Percentiles rank a stretch among this genome's conserved stretches.
phyloP scores from a whole-genome alignment of 345 rosid species.

The Fremontodendron californicum region DNA sequence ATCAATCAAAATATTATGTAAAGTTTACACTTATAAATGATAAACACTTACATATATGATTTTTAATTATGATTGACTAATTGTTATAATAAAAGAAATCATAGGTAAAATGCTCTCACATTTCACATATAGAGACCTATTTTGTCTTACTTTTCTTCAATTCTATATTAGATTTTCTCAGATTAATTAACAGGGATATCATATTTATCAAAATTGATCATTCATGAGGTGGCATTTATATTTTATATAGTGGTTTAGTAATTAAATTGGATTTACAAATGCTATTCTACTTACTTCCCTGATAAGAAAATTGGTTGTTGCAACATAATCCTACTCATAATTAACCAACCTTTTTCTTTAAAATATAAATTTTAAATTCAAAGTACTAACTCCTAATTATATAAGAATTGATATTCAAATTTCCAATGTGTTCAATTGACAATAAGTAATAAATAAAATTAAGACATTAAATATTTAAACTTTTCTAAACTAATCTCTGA shows the following conservation, averaged over 20 bases:
- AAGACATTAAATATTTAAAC: background rate
- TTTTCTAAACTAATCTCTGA: background rate
- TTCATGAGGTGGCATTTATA: background rate
- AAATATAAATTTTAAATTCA: background rate
- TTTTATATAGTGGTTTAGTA: background rate
- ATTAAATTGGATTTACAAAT: background rate
- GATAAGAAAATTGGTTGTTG: background rate
- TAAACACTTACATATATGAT: background rate
- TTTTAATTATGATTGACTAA: background rate
- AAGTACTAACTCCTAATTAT: background rate
- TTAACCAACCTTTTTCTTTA: background rate
- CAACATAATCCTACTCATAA: background rate
- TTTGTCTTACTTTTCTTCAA: background rate
- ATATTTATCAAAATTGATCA: background rate
- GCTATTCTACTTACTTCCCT: background rate
- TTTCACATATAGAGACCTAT: background rate
- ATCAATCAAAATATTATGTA: too few relatives aligned
- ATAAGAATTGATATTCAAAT: background rate
- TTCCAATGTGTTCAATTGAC: background rate
- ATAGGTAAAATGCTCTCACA: background rate
- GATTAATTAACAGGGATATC: background rate
- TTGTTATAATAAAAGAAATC: background rate
- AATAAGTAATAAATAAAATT: background rate
- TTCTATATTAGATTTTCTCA: background rate
- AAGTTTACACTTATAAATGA: background rate